Evolutionary conservation across 2,329 filamentous ascomycete species (phyloP), one percentile per base, ranked within the genome.

Genomic region (Fusarium sp.): DNA sequence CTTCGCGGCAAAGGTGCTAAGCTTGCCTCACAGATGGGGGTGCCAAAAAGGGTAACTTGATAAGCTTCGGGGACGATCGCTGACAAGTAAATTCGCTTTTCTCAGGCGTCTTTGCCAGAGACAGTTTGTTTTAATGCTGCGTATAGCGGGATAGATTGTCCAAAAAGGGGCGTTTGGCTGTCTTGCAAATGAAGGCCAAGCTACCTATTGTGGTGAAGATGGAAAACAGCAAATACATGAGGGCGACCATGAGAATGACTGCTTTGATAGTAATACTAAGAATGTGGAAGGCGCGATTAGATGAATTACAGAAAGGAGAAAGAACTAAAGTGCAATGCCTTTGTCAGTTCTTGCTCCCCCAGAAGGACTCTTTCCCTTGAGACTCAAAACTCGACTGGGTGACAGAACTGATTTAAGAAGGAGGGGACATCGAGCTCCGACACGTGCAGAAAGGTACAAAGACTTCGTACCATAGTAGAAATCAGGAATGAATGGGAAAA

Each of bases 101-200:
- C 52, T 60, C 55, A 54, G 70, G 64, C 66, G 49, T 59, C n/a
- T 54, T 58, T 69, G 41, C 39, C 73, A 62, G 74, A 69, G 66
- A 66, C 69, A 66, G 66, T 62, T 73, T 75, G 71, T 60, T 66
- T 70, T 77, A 77, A 77, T 74, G 63, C 74, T 77, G 69, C 62
- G 76, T 72, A 49, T 77, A 76, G 69, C 66, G 58, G 62, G 59
- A 78, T 75, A 67, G 66, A 70, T 63, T 65, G 69, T 76, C 76
- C 77, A 76, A 78, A 78, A 78, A 76, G 56, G 55, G 62, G 49
- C 33, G 41, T 21, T 29, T 60, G 39, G 45, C 60, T 57, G 39
- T 66, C 41, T 66, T 66, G 45, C 56, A 65, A 64, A 72, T 54
- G 72, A 73, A 59, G 54, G 55, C 67, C 63, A 69, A 72, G 46